Evolutionary conservation across 2,329 filamentous ascomycete genomes (phyloP).

Genomic region (Colletotrichum coccodes): DNA sequence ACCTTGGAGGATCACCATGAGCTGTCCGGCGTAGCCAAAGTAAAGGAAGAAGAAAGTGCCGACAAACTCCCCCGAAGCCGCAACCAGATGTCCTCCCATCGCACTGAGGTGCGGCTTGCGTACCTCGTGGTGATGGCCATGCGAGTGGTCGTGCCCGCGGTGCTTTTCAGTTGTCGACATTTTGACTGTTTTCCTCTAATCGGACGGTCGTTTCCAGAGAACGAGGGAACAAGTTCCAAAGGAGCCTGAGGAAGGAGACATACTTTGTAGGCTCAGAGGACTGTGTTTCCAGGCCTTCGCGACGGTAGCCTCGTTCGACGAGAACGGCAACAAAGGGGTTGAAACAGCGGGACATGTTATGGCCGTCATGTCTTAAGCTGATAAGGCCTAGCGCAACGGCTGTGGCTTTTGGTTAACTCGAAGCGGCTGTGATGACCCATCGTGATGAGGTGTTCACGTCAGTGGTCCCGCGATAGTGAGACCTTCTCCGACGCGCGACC

Average conservation of each 20-base stretch:
- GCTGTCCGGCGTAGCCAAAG: conserved; percentile 48
- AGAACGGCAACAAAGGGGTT: neutral
- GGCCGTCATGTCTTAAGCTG: neutral
- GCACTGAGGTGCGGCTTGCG: neutral
- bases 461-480: neutral
- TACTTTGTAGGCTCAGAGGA: neutral
- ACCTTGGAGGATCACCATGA: conserved; percentile 40
- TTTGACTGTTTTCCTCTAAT: neutral
- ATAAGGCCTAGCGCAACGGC: neutral
- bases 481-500: neutral
- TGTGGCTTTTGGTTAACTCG: neutral
- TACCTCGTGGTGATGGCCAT: neutral
- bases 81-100: conserved; percentile 41
- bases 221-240: neutral
- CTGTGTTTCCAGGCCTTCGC: neutral
- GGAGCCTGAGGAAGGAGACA: neutral
- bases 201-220: too few species aligned
- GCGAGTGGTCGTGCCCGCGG: neutral
- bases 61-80: conserved; percentile 52
- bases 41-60: conserved; percentile 56
- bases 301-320: neutral
- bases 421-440: neutral
- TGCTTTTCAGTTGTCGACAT: neutral
- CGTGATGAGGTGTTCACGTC: neutral
- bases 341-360: neutral